A percentile compares a stretch with the other conserved stretches of the same genome.
phyloP scores from a whole-genome alignment of 164 flowering plant genomes.

The Cinnamomum micranthum region DNA sequence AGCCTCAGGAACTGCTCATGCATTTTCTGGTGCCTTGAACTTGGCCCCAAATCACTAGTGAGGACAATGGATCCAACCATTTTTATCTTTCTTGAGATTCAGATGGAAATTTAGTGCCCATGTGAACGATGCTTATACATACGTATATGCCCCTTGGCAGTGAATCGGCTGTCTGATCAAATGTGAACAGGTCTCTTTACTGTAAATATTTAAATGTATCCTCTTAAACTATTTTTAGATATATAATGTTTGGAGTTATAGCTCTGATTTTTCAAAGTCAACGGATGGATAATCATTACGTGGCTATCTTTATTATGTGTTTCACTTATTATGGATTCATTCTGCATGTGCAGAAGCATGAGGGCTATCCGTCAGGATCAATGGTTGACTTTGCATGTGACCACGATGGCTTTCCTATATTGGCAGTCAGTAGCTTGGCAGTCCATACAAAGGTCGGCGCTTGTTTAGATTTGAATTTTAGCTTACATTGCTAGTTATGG shows the following conservation, averaged over 20 bases:
- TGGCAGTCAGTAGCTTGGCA: conserved; percentile 81
- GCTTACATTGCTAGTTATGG: not conserved
- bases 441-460: conserved; percentile 68
- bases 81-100: not conserved
- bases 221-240: not conserved
- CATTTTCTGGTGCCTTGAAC: not conserved
- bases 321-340: conserved; percentile 5
- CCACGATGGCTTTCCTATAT: conserved; percentile 73
- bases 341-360: conserved; percentile 55
- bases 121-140: not conserved
- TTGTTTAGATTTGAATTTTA: not conserved
- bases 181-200: not conserved
- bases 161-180: too few relatives aligned
- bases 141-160: not conserved
- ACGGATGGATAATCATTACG: not conserved
- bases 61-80: not conserved
- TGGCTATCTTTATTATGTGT: not conserved
- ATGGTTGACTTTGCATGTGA: conserved; percentile 97
- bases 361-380: conserved; percentile 91
- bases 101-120: not conserved
- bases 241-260: not conserved
- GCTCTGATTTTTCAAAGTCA: not conserved
- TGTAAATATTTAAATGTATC: not conserved
- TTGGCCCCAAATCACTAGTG: not conserved
- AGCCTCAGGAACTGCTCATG: not conserved